Conservation (phyloP, 768 basidiomycete species). For the Epithele typhae region DNA sequence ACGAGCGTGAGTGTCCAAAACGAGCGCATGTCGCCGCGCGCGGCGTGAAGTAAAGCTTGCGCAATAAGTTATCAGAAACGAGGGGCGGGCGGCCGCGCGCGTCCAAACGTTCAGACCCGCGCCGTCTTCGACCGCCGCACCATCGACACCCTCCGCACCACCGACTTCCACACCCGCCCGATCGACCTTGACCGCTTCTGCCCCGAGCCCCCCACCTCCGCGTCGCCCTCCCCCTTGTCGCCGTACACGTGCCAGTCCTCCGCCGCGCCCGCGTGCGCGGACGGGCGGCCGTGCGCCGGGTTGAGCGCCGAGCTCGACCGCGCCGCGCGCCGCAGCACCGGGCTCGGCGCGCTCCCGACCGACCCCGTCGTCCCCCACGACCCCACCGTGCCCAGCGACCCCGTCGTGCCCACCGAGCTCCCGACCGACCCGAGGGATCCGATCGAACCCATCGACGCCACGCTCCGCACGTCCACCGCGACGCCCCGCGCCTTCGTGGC, state of each 20-base stretch:
- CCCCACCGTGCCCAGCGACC: neutral
- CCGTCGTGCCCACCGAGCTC: neutral
- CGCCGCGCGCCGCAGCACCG: too few relatives aligned
- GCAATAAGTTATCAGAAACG: too few relatives aligned
- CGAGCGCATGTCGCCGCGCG: too few relatives aligned
- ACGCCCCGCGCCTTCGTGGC: neutral
- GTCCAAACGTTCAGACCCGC: neutral
- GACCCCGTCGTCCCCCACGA: neutral
- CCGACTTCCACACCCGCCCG: slow-evolving; percentile 17
- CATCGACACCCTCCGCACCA: slow-evolving; percentile 17
- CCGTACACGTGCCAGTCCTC: neutral
- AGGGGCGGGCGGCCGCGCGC: neutral
- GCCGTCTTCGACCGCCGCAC: slow-evolving; percentile 2
- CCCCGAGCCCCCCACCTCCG: too few relatives aligned
- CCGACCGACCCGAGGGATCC: neutral
- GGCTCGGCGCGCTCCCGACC: neutral
- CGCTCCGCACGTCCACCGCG: neutral
- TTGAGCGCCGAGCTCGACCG: neutral
- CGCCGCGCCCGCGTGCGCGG: neutral
- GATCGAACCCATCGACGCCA: neutral
- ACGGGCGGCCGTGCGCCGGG: neutral
- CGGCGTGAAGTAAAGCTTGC: too few relatives aligned
- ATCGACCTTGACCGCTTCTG: slow-evolving; percentile 14
- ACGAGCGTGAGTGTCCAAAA: too few relatives aligned
- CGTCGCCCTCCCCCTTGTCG: slow-evolving; percentile 1